Base-by-base conservation (phyloP, 805 yeast species). In the Priceomyces fermenticarens region DNA sequence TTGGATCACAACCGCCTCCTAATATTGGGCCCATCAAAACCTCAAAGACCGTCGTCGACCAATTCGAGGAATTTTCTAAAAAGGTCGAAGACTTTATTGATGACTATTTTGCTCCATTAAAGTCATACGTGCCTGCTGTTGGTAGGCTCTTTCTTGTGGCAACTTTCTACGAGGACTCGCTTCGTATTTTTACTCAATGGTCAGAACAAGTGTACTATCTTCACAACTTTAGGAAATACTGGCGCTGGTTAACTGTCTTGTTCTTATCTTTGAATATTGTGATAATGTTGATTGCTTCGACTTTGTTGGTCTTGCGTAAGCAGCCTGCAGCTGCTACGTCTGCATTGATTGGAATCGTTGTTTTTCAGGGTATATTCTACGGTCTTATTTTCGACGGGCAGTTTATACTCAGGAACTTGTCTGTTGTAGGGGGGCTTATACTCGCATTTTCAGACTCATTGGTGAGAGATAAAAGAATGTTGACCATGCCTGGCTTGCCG, bases 121-220 rank as follows among this genome's bases (percentile, higher is more conserved):
- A 75, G 58, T 91, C 91, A 0, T 83, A 80, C 54, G 83, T 90
- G 36, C 97, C 98, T 7, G 81, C 81, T 15, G 78, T 91, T 53
- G 98, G 97, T 30, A 76, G 98, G 43, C 80, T 87, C 45, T 78
- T 90, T 49, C 90, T 91, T 46, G 96, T 91, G 41, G 95, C 96
- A 36, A 93, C 98, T 0, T 91, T 90, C 60, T 78, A 81, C 50
- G 98, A 91, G 65, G 98, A 93, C 58, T 78, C 96, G 3, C 60
- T 83, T 39, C 78, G 99, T 62, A 87, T 91, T 54, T 52, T 81
- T 39, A 68, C 88, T 4, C 97, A 90, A 67, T 91, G 97, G 97
- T 63, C 75, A 28, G 96, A 88, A 55, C 99, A 91, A 65, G 87
- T 88, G 16, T 85, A 80, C 61, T 91, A 85, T 62, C 72, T 93